Evolutionary conservation across 768 basidiomycete species (phyloP), one percentile per base, ranked within the genome.

Genomic region (Pleurotus giganteus): DNA sequence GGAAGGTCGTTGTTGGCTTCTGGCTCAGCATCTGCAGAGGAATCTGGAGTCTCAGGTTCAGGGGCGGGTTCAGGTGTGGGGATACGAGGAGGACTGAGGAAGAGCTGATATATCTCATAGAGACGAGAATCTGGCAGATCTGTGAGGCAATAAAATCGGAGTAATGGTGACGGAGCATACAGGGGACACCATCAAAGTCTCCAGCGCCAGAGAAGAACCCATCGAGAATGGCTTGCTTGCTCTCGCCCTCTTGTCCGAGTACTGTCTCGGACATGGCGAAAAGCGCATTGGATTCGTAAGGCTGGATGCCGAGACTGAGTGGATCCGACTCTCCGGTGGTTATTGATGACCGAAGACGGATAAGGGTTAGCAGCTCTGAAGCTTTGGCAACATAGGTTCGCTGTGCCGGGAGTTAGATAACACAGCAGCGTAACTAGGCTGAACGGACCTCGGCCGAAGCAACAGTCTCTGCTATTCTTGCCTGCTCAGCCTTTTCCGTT

Each of bases 121-220:
- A 91, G 64, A 29, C 85, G 83, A 7, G 80, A 70, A 69, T 83
- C 90, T 92, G 46, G 17, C 46, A 31, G 39, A n/a, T 53, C 57
- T 42, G 56, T 61, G 24, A 57, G 50, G 52, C 43, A 26, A 29
- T 13, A 7, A 13, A 53, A 36, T 27, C 45, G 49, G 45, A 52
- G 28, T 53, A 28, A 11, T 17, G 2, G 24, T 29, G 46, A 7
- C 17, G 15, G 23, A 26, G 17, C 84, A 50, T 68, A 92, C 91
- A 87, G 43, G 83, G 62, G 53, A 91, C 67, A 37, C 81, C 86
- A 55, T 85, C 76, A 55, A 81, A 72, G 28, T 83, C 81, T 26
- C 88, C 87, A 39, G 79, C 69, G 17, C 77, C 80, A 44, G 76
- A 74, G 41, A 89, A 63, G 57, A 91, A 69, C 26, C 81, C 82